Base-by-base conservation (phyloP, 768 basidiomycete genomes). In the Amylocystis lapponica region DNA sequence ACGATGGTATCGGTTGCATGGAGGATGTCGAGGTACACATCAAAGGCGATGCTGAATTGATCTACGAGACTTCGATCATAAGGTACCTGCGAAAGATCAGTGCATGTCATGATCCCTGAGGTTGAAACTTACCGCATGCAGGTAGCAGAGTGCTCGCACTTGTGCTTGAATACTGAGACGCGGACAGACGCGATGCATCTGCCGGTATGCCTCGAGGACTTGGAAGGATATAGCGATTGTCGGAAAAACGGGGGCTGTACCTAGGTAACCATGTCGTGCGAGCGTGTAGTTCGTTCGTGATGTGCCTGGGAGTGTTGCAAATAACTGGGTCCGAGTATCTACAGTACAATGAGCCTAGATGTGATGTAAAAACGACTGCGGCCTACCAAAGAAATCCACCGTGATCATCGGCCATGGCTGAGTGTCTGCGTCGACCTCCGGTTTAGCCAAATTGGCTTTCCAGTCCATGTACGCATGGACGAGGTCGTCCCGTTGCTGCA, bases 1-100 rank as follows among this genome's bases (percentile, higher is more conserved):
- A 57, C 47, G 0, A 46, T 37, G 2, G 16, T 14, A 5, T 59
- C 47, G 10, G 59, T 45, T 10, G 27, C 25, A 5, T 26, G 34
- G 2, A 43, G 51, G 13, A 66, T 41, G 14, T 55, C 51, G 7
- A 62, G 49, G 16, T 61, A 64, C 2, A 53, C 30, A 45, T 66
- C 59, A 25, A 49, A 60, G 0, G 53, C 45, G 12, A 55, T 49
- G 2, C 55, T 48, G 26, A 66, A 58, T 39, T 64, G 61, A 10
- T 43, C 38, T 4, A 35, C 36, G 3, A 50, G 27, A 13, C 14
- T 2, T 10, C 36, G 26, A 3, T 12, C 10, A 17, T 20, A 43
- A 4, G 38, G 45, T 9, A 39, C 14, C 45, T 47, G 35, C 6
- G 7, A 2, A 14, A 23, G 2, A 22, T 31, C 27, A 38, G 34